Percentiles rank a stretch among this genome's conserved stretches.
These are phyloP conservation scores for Ustilago hordei DNA, from an alignment of 1,284 basidiomycete species.

Conservation along the genomic window DNA sequence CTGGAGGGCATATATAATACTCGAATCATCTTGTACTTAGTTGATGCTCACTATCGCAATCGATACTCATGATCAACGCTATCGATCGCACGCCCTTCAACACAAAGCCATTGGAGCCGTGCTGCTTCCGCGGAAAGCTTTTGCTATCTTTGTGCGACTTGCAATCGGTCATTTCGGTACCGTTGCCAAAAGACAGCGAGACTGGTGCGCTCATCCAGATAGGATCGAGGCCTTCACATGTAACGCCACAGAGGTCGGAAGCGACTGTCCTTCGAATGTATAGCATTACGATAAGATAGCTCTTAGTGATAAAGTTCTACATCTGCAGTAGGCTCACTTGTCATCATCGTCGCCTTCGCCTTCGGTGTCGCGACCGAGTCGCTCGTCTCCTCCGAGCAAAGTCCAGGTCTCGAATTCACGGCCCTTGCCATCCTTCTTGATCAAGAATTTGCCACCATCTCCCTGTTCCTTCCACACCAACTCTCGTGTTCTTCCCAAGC, in stretches of 20 bases:
- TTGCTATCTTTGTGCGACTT: neutral
- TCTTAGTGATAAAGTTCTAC: neutral
- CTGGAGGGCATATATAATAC: too few relatives aligned
- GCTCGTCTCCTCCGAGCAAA: constrained; percentile 62
- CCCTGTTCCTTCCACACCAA: constrained; percentile 66
- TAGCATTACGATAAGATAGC: neutral
- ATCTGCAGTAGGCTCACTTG: neutral
- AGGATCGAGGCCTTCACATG: neutral
- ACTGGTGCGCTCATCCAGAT: neutral
- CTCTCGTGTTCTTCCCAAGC: constrained; percentile 55
- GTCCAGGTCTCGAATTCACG: constrained; percentile 61
- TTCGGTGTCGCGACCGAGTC: constrained; percentile 55
- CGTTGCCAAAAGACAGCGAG: neutral
- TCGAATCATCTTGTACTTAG: too few relatives aligned
- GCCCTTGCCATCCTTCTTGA: constrained; percentile 59
- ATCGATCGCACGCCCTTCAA: too few relatives aligned
- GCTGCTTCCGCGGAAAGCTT: neutral
- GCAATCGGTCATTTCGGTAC: neutral
- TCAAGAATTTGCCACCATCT: constrained; percentile 56
- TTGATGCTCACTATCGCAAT: too few relatives aligned
- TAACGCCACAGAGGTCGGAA: neutral
- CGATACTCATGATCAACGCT: too few relatives aligned
- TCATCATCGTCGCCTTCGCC: constrained; percentile 24
- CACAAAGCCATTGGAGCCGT: neutral
- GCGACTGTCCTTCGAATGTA: neutral